phyloP scores from a whole-genome alignment of 2,329 filamentous ascomycete species.

The Xylariales sp. region DNA sequence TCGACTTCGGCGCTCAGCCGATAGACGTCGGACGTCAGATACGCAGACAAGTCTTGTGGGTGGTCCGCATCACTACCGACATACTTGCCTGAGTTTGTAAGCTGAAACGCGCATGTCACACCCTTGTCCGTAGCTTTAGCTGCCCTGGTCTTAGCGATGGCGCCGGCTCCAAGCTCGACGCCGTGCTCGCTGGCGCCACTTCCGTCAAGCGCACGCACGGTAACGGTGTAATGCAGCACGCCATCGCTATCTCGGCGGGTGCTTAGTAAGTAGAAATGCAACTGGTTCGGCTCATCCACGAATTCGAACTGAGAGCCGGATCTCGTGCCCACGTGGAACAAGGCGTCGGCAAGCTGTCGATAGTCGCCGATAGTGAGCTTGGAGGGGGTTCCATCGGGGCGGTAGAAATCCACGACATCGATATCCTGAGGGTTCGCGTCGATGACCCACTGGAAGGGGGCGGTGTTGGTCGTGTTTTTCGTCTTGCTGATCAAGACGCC shows the following conservation, averaged over 20 bases:
- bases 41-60: conserved; percentile 53
- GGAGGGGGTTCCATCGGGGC: conserved; percentile 59
- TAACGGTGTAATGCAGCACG: conserved; percentile 61
- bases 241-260: conserved; percentile 55
- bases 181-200: conserved; percentile 51
- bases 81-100: conserved; percentile 59
- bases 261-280: conserved; percentile 63
- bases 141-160: conserved; percentile 41
- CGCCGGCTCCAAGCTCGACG: conserved; percentile 54
- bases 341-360: conserved; percentile 63
- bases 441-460: conserved; percentile 65
- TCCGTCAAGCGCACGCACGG: conserved; percentile 57
- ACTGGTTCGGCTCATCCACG: conserved; percentile 58
- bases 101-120: conserved; percentile 59
- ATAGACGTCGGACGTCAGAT: conserved; percentile 60
- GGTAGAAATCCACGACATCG: conserved; percentile 60
- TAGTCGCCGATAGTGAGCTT: conserved; percentile 65
- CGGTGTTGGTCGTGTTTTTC: conserved; percentile 54
- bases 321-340: conserved; percentile 65
- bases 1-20: conserved; percentile 58
- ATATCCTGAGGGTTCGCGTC: conserved; percentile 67
- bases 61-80: conserved; percentile 43
- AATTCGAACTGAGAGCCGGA: conserved; percentile 63
- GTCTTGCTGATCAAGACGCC: conserved; percentile 67
- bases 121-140: conserved; percentile 50